phyloP scores from a whole-genome alignment of 169 alveolate genomes.

The Cystoisospora suis region DNA sequence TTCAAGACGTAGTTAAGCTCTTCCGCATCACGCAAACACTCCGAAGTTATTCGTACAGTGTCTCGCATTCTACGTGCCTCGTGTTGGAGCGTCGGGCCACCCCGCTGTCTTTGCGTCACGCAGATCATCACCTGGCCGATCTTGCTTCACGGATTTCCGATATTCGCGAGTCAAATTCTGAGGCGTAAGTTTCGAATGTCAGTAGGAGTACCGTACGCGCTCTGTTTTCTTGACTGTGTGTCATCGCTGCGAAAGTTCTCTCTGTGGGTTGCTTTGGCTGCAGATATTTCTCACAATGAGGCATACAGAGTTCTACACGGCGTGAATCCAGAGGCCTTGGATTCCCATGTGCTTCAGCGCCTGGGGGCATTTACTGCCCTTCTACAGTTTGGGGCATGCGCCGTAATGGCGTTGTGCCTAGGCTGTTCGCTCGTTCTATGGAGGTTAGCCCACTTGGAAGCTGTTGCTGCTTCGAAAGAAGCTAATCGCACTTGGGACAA shows the following conservation, averaged over 20 bases:
- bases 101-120: too few relatives aligned
- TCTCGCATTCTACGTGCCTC: too few relatives aligned
- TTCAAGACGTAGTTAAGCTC: too few relatives aligned
- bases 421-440: not conserved
- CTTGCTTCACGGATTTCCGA: constrained; percentile 31
- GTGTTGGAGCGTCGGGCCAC: too few relatives aligned
- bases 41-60: too few relatives aligned
- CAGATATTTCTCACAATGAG: constrained; percentile 33
- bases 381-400: constrained; percentile 1
- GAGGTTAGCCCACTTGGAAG: not conserved
- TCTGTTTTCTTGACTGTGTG: not conserved
- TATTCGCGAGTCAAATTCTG: constrained; percentile 38
- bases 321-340: not conserved
- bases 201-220: not conserved
- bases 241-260: not conserved
- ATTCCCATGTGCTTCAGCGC: not conserved
- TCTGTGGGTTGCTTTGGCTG: not conserved
- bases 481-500: not conserved
- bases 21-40: too few relatives aligned
- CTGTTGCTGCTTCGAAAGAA: not conserved
- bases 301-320: constrained; percentile 21
- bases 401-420: not conserved
- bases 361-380: constrained; percentile 23
- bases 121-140: constrained; percentile 37
- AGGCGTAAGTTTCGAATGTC: constrained; percentile 3